Evolutionary conservation across 805 yeast genomes (phyloP), one percentile per base, ranked within the genome.

Genomic region (Yamadazyma scolyti): DNA sequence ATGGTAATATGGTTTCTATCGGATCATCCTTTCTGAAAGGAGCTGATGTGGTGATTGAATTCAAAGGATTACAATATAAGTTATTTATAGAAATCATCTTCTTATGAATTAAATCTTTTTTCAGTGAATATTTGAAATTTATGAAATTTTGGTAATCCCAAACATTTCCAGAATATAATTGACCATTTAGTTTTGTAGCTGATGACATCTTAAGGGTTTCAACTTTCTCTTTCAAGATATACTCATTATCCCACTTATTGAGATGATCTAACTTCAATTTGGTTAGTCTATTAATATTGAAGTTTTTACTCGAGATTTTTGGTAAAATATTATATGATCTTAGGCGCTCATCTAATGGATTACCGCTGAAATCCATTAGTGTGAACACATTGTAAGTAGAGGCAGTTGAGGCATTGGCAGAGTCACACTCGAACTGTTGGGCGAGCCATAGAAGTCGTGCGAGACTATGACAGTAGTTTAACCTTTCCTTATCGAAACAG

Each of bases 191-290:
- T 9, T 65, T 71, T 0, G 93, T 73, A 0, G 95, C 94, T 7
- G 85, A 68, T 1, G 95, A 81, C 89, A 89, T 82, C 48, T 75
- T 76, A 1, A 87, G 67, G 30, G 87, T 81, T 53, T 89, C 96
- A n/a, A 83, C 64, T 38, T 82, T 77, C 52, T 89, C 97, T 47
- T 82, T 77, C 40, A 75, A 68, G 13, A 73, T 64, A 47, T 79
- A 77, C 45, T 85, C 83, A 16, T 72, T 63, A 43, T 80, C 84
- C 87, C 88, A 82, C 4, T 52, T 37, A 9, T 38, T 24, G 9
- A 42, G 29, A 19, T 22, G 33, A 6, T 23, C 21, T 18, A 38
- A 32, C 8, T 25, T 28, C 14, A 35, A 25, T 20, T 41, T 41
- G 11, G 33, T 34, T 19, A 37, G n/a, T 9, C 25, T 28, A 15